Base-by-base conservation (phyloP, 305 asterid species). In the Fraxinus greggii region DNA sequence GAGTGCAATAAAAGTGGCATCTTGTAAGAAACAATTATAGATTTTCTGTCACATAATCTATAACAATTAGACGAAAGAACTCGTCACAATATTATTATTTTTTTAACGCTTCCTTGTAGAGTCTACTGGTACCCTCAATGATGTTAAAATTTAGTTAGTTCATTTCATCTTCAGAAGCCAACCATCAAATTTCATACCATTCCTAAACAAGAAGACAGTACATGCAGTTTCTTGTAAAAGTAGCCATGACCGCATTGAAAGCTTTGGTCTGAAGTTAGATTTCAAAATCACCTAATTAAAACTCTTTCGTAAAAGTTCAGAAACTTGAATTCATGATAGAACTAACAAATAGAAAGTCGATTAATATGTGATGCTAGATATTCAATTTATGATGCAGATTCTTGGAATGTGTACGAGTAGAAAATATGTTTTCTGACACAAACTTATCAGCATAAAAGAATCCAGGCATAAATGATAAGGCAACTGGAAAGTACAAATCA, bases 401-500 rank as follows among this genome's bases (percentile, higher is more conserved):
- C 40, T 31, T 9, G 8, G 40, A 31, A 31, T 31, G 13, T 26
- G 32, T 65, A 28, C 6, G 42, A 31, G 24, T 31, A 31, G 75
- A 70, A 31, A 28, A 5, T 70, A 70, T 70, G 24, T 70, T 70
- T 5, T 70, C 75, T 31, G 38, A 70, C 23, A 65, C 19, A 28
- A 15, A 70, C 19, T 29, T 70, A 12, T 70, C 75, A 2, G 1
- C 40, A 70, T 5, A 70, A 70, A 42, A 67, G 75, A 67, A 31
- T 28, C 72, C 13, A 38, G 56, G 28, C 63, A 38, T 45, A 81
- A 70, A 84, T 69, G 26, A 51, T 80, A 76, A 77, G 61, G 83
- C 79, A 83, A 67, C 80, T 63, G 12, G 73, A 76, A 76, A 70
- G 76, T 36, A 81, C 75, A 24, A 48, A 67, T 82, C 28, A 72